Conservation (phyloP, 2,329 filamentous ascomycete genomes). For the Talaromyces sp. region DNA sequence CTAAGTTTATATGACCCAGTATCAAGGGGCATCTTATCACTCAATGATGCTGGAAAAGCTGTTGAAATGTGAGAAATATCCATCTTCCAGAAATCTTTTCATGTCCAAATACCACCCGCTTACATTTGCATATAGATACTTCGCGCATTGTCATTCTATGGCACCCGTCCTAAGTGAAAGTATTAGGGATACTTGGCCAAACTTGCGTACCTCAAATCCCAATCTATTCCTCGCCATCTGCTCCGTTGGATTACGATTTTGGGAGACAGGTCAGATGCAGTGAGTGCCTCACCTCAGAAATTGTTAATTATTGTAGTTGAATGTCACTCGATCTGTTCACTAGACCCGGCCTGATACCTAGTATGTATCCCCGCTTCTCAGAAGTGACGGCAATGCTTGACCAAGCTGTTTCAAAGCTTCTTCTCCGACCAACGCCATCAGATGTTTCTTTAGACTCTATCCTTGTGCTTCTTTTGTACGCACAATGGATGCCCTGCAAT, state of each 20-base stretch:
- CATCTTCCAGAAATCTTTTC: not conserved
- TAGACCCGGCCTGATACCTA: not conserved
- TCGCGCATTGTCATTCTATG: conserved; percentile 23
- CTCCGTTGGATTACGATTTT: conserved; percentile 23
- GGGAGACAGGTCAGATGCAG: conserved; percentile 15
- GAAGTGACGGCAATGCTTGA: conserved; percentile 14
- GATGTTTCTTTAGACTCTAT: conserved; percentile 25
- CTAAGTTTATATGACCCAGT: conserved; percentile 9
- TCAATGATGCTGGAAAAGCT: conserved; percentile 1
- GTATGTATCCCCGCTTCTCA: conserved; percentile 7
- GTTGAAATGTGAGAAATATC: not conserved
- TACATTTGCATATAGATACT: conserved; percentile 20
- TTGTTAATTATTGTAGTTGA: not conserved
- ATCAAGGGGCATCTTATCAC: not conserved
- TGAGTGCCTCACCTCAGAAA: not conserved
- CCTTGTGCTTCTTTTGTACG: conserved; percentile 24
- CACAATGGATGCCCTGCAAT: conserved; percentile 26
- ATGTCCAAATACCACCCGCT: not conserved
- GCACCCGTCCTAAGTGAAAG: conserved; percentile 21
- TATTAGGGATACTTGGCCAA: conserved; percentile 17
- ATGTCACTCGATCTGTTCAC: not conserved
- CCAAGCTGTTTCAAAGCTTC: conserved; percentile 10
- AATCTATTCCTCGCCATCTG: conserved; percentile 23
- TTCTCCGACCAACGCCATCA: conserved; percentile 18
- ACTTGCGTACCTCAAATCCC: conserved; percentile 12